phyloP scores from a whole-genome alignment of 2,329 filamentous ascomycete genomes.

The Aspergillus sp. region DNA sequence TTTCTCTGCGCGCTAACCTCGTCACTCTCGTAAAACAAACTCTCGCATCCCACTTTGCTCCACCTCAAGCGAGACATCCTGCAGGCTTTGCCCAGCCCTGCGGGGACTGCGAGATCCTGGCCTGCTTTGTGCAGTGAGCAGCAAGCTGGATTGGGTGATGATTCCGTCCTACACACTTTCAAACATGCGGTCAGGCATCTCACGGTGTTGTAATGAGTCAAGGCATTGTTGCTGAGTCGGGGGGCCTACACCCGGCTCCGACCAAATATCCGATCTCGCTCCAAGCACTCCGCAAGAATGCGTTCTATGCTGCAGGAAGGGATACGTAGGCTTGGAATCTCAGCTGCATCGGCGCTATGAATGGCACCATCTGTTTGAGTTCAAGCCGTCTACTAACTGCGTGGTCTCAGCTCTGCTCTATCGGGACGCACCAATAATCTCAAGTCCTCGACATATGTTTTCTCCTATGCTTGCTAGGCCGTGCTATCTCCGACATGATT shows the following conservation, averaged over 20 bases:
- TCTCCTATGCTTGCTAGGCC: not conserved
- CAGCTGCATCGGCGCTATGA: too few species aligned
- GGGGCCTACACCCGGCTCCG: not conserved
- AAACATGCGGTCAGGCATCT: not conserved
- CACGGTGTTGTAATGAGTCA: not conserved
- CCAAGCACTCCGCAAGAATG: not conserved
- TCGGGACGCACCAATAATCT: too few species aligned
- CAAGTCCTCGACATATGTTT: too few species aligned
- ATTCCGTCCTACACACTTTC: not conserved
- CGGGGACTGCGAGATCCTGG: not conserved
- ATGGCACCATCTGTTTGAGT: too few species aligned
- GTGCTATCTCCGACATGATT: not conserved
- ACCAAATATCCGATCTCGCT: not conserved
- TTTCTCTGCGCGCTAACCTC: constrained; percentile 9
- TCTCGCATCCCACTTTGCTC: not conserved
- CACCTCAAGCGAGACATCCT: not conserved
- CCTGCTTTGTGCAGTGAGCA: not conserved
- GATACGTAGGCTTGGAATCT: too few species aligned
- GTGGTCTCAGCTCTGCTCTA: too few species aligned
- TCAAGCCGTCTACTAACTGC: too few species aligned
- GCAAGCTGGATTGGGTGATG: not conserved
- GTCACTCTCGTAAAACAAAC: constrained; percentile 9
- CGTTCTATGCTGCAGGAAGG: too few species aligned
- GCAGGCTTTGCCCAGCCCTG: not conserved
- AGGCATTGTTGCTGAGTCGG: not conserved